Percentiles rank a stretch among this genome's conserved stretches.
These are phyloP conservation scores for Zelopaecilomyces penicillatus DNA, from an alignment of 2,329 filamentous ascomycete species.

Conservation along the genomic window DNA sequence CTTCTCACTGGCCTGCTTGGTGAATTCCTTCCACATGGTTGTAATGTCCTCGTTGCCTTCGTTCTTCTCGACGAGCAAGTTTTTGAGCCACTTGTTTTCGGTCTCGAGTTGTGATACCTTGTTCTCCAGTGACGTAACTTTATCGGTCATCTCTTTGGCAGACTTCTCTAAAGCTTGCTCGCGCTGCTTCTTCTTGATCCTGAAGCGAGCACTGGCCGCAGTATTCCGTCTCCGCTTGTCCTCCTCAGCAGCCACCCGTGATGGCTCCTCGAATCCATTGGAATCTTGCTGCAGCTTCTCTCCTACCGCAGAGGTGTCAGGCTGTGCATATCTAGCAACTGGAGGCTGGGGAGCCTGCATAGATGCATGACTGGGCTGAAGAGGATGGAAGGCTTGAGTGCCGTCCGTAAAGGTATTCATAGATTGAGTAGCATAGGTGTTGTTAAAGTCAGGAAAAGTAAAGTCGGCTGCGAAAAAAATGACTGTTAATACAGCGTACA, in stretches of 20 bases:
- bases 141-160: constrained; percentile 76
- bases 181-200: constrained; percentile 92
- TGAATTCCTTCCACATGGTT: constrained; percentile 43
- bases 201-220: constrained; percentile 79
- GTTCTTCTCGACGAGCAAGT: constrained; percentile 74
- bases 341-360: constrained; percentile 29
- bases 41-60: constrained; percentile 49
- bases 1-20: constrained; percentile 28
- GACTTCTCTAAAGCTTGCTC: constrained; percentile 77
- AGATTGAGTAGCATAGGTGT: constrained; percentile 42
- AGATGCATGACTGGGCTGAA: constrained; percentile 44
- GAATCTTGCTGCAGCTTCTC: too few species aligned
- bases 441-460: constrained; percentile 46
- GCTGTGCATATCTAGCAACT: constrained; percentile 22
- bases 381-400: constrained; percentile 36
- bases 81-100: constrained; percentile 76
- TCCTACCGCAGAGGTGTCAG: too few species aligned
- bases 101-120: constrained; percentile 71
- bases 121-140: constrained; percentile 64
- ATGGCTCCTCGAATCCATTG: constrained; percentile 60
- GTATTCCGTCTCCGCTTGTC: constrained; percentile 87
- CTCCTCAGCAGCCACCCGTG: constrained; percentile 70
- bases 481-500: constrained; percentile 5
- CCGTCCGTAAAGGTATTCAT: constrained; percentile 32
- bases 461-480: constrained; percentile 48